Base-by-base conservation (phyloP, 2,329 filamentous ascomycete genomes). In the Diaporthe citriasiana region DNA sequence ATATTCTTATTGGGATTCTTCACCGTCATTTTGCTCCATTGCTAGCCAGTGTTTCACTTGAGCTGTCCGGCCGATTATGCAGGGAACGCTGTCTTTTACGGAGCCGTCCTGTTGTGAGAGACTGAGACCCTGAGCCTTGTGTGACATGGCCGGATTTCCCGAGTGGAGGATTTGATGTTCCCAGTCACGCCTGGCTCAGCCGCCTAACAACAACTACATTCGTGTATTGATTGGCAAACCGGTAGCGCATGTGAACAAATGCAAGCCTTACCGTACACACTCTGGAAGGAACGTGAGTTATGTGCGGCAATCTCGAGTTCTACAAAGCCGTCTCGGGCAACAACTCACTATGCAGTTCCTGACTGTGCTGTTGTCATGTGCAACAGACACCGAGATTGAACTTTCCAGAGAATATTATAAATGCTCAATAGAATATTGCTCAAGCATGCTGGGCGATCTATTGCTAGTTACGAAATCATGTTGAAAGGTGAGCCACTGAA, bases 131-230 rank as follows among this genome's bases (percentile, higher is more conserved):
- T 19, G 12, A 25, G 10, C 7, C 22, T n/a, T 6, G 22, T 22
- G 33, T 13, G 8, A 4, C 15, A 9, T 1, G 22, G 22, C 30
- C n/a, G 19, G 17, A 9, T n/a, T 35, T n/a, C 53, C 10, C 35
- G 19, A 3, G n/a, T 38, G 9, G 9, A 57, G n/a, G 6, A 4
- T n/a, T 38, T 7, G 22, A 17, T n/a, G 5, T 10, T 38, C 1
- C 22, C 17, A 7, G 4, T 8, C 3, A 6, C 0, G 8, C 2
- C 4, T 15, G 2, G 33, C 10, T 19, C 8, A 45, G 17, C 12
- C 10, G 4, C 25, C 25, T 45, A 2, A 4, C 19, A 2, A 4
- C 19, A 6, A 22, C 3, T 30, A 25, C 17, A 45, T 27, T 25
- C 7, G 6, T 15, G 38, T 27, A 2, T 30, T 7, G 9, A 9